A percentile compares a stretch with the other conserved stretches of the same genome.
These are phyloP conservation scores for Arthroderma sp. DNA, from an alignment of 2,329 filamentous ascomycete genomes.

Conservation along the genomic window DNA sequence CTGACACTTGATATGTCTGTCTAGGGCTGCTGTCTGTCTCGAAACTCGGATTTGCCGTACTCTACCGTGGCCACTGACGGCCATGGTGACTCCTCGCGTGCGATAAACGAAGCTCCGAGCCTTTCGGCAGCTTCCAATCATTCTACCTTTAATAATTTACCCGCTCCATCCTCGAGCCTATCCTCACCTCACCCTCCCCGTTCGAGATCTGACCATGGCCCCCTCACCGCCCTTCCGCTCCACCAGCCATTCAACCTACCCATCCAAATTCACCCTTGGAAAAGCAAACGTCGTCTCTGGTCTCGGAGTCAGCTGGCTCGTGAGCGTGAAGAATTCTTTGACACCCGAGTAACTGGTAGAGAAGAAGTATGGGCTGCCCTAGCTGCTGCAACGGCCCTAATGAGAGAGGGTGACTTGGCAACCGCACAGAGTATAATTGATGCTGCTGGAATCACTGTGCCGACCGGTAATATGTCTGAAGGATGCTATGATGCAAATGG, in stretches of 20 bases:
- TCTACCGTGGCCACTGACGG: slow-evolving; percentile 16
- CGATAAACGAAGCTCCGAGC: slow-evolving; percentile 8
- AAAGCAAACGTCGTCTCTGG: slow-evolving; percentile 51
- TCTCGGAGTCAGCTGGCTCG: slow-evolving; percentile 53
- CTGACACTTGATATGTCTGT: neutral
- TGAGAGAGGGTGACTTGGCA: slow-evolving; percentile 49
- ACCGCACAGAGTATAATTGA: slow-evolving; percentile 71
- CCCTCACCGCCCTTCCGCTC: slow-evolving; percentile 19
- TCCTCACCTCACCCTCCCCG: slow-evolving; percentile 6
- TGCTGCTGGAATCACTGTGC: slow-evolving; percentile 62
- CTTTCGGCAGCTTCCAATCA: slow-evolving; percentile 2
- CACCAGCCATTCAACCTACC: slow-evolving; percentile 57
- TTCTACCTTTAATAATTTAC: neutral
- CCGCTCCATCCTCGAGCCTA: slow-evolving; percentile 5
- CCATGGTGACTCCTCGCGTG: slow-evolving; percentile 12
- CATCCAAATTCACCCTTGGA: slow-evolving; percentile 53
- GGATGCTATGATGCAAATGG: slow-evolving; percentile 61
- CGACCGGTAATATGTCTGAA: slow-evolving; percentile 57
- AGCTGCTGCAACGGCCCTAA: slow-evolving; percentile 50
- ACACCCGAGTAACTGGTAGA: slow-evolving; percentile 68
- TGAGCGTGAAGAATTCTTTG: slow-evolving; percentile 76
- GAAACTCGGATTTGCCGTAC: slow-evolving; percentile 18
- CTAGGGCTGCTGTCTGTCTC: slow-evolving; percentile 31
- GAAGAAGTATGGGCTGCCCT: slow-evolving; percentile 71
- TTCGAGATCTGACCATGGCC: slow-evolving; percentile 9